Conservation (phyloP, 1,139 yeast species). For the Casaregolazyma lundiana region DNA sequence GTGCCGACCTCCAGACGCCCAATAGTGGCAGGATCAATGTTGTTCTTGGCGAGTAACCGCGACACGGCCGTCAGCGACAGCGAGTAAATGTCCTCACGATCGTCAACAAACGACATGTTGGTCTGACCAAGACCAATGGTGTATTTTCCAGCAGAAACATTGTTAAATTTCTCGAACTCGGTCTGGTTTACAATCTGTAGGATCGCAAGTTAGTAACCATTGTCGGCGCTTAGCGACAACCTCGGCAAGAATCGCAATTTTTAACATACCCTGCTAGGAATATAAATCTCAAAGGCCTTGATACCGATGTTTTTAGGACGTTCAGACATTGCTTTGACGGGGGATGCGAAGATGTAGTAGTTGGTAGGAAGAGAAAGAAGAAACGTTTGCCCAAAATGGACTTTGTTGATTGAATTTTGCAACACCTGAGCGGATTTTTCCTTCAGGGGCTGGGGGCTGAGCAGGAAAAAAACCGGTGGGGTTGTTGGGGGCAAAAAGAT, state of each 20-base stretch:
- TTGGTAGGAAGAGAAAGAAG: background rate
- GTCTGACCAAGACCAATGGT: slow-evolving; percentile 99
- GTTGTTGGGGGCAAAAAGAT: no score
- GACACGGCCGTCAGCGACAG: slow-evolving; percentile 79
- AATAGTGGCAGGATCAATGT: slow-evolving; percentile 71
- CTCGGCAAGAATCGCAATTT: background rate
- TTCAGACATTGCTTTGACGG: slow-evolving; percentile 4
- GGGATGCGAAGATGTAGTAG: slow-evolving; percentile 1
- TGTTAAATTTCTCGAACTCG: slow-evolving; percentile 80
- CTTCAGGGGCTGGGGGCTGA: no score
- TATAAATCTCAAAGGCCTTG: slow-evolving; percentile 89
- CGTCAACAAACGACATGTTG: slow-evolving; percentile 95
- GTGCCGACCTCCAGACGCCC: slow-evolving; percentile 99
- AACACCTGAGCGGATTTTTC: no score
- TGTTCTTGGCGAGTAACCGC: slow-evolving; percentile 70
- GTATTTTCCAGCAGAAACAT: slow-evolving; percentile 90
- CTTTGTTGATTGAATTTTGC: background rate
- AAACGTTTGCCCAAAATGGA: background rate
- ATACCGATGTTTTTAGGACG: slow-evolving; percentile 84
- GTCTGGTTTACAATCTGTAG: slow-evolving; percentile 73
- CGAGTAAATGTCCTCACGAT: slow-evolving; percentile 95
- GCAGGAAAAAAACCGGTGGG: no score
- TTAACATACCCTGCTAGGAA: slow-evolving; percentile 56
- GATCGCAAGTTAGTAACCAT: slow-evolving; percentile 4
- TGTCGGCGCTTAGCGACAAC: background rate